Conservation (phyloP, 306 rosid species). For the Glycine soja region DNA sequence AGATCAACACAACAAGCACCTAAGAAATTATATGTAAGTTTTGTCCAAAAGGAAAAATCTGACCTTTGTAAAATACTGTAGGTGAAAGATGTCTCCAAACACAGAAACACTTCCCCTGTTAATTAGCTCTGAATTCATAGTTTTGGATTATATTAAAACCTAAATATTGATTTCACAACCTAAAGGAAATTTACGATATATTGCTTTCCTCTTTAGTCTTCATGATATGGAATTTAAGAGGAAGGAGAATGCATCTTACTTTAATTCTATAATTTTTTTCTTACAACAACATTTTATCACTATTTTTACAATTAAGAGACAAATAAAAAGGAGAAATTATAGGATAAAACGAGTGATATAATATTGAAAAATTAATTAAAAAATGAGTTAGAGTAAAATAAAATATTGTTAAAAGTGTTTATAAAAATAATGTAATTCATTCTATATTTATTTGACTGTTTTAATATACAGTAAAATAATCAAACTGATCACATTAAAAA, state of each 20-base stretch:
- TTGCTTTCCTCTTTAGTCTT: not conserved
- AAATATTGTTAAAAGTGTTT: not conserved
- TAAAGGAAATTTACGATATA: not conserved
- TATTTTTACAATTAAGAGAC: not conserved
- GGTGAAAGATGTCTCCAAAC: not conserved
- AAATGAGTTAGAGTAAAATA: not conserved
- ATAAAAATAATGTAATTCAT: not conserved
- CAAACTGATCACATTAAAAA: not conserved
- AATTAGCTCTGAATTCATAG: not conserved
- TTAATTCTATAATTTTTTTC: not conserved
- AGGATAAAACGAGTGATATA: not conserved
- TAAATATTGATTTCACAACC: not conserved
- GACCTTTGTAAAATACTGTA: not conserved
- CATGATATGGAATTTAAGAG: too few relatives aligned
- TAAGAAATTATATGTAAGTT: too few relatives aligned
- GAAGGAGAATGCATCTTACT: not conserved
- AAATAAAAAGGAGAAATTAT: not conserved
- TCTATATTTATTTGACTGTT: too few relatives aligned
- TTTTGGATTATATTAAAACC: not conserved
- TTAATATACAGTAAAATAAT: not conserved
- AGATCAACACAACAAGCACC: too few relatives aligned
- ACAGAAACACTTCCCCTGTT: not conserved
- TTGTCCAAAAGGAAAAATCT: not conserved
- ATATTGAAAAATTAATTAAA: not conserved
- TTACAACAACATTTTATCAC: not conserved